Evolutionary conservation across 352 stramenopile genomes (phyloP), one percentile per base, ranked within the genome.

Genomic region (Phytophthora pistaciae): DNA sequence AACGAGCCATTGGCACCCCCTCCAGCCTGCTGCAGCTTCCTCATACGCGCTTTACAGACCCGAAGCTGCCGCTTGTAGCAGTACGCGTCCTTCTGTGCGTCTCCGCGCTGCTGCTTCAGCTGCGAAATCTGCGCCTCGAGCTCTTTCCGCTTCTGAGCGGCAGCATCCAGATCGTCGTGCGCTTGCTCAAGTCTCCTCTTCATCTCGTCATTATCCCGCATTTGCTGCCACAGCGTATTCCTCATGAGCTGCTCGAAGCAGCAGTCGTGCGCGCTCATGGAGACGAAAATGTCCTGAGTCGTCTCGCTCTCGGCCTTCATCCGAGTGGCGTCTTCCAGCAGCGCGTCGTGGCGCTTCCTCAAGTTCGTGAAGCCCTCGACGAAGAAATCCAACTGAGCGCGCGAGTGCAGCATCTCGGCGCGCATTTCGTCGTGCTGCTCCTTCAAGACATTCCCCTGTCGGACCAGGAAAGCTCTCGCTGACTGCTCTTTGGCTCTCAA

Each of bases 331-430:
- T 83, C 79, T 13, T 78, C 82, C 5, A 95, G 50, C 7, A 93
- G 57, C 2, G 79, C 78, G 42, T 95, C 87, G 64, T 93, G 87
- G 18, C 85, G 81, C n/a, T 74, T 66, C 3, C 87, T 68, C 20
- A 95, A 52, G 40, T 92, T 91, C 13, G 84, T 85, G 42, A 92
- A 93, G 1, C 87, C 87, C 2, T 91, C 78, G 33, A 95, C 81
- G 49, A 95, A 95, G 74, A 95, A 93, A 29, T 87, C 84, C 48
- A 95, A 81, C 60, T 95, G 87, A 3, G 56, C 70, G 20, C 83
- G 76, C 0, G 84, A 93, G 53, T 92, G 85, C 18, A 91, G 71
- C 60, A 85, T 83, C 60, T 91, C 84, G 1, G 74, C 67, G 60
- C 80, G 79, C 81, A 94, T 91, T 21, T 88, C 70, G 2, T 72